Base-by-base conservation (phyloP, 805 yeast species). In the Dipodascus albidus region DNA sequence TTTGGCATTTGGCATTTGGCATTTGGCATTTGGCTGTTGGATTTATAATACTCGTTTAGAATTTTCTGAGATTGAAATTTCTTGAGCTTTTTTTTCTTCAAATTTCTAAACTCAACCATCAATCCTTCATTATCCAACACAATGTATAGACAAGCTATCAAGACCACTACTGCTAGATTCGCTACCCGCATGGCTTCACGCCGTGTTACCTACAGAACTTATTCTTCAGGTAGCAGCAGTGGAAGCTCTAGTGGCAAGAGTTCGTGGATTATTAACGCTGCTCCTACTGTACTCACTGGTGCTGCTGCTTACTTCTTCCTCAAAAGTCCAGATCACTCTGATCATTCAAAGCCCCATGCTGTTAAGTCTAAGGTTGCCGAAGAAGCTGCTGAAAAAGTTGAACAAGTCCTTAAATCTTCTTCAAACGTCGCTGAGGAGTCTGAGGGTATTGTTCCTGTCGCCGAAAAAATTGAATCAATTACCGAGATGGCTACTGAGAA, bases 101-200 rank as follows among this genome's bases (percentile, higher is more conserved):
- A 27, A 6, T 27, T 11, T 27, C 11, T 11, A 6, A 6, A 6
- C 33, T 27, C 33, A 27, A 27, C 33, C 33, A 27, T 11, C 33
- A n/a, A n/a, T n/a, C n/a, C n/a, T n/a, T n/a, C n/a, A n/a, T n/a
- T n/a, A n/a, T 27, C 11, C 33, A 27, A 27, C 33, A 27, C 17
- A 17, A 38, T 38, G 44, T 38, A 38, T 17, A 38, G 44, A 38
- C 44, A 38, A 38, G 44, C 44, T 38, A 38, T 38, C 20, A 38
- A 38, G 44, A n/a, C 44, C 15, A 38, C 44, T 6, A 3, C 20
- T 19, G 20, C 44, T 6, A 38, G 44, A 38, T 38, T 38, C 44
- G 17, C 44, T 6, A 6, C 44, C 20, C 17, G 44, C 17, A 38
- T 19, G 6, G 44, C 44, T 38, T 17, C n/a, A 4, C 44, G 44